phyloP scores from a whole-genome alignment of 202 grass and related monocot species.

The Schoenoplectus triqueter region DNA sequence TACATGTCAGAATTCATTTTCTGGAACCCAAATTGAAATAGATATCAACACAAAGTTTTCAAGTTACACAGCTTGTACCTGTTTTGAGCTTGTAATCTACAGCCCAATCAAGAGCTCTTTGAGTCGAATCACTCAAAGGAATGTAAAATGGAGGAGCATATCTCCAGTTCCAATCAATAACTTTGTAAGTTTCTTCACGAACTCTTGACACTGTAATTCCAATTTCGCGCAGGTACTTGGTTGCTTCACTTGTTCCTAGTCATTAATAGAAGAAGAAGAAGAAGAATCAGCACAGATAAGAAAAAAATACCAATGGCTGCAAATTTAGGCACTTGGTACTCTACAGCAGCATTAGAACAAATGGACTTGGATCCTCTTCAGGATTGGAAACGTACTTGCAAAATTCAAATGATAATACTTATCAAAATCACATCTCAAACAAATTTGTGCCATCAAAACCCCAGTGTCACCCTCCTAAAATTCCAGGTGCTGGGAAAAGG shows the following conservation, averaged over 20 bases:
- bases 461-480: neutral
- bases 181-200: constrained; percentile 60
- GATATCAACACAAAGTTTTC: neutral
- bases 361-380: neutral
- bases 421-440: neutral
- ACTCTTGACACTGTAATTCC: constrained; percentile 78
- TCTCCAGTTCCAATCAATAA: constrained; percentile 84
- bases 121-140: constrained; percentile 76
- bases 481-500: neutral
- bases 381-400: neutral
- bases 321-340: neutral
- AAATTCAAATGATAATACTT: neutral
- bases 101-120: constrained; percentile 80
- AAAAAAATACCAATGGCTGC: constrained; percentile 39
- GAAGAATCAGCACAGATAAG: neutral
- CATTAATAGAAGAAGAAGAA: neutral
- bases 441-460: neutral
- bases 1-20: neutral
- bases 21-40: constrained; percentile 9
- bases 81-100: constrained; percentile 73
- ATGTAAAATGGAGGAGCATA: constrained; percentile 60
- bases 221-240: constrained; percentile 83
- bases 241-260: constrained; percentile 72
- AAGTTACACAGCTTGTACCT: constrained; percentile 49
- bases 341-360: neutral